Evolutionary conservation across 2,329 filamentous ascomycete genomes (phyloP).

Genomic region (Pyricularia sp.): DNA sequence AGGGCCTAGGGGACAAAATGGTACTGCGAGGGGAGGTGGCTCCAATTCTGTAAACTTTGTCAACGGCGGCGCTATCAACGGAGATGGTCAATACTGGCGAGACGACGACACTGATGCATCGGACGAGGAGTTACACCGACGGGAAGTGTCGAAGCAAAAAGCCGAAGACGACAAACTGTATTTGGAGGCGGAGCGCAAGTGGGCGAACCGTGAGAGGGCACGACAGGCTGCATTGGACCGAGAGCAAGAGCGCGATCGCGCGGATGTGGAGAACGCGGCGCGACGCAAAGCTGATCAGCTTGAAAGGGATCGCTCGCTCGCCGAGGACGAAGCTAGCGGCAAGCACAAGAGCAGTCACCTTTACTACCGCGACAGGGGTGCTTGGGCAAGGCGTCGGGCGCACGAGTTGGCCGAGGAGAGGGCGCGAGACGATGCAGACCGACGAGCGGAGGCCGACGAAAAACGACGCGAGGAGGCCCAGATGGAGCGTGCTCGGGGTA

Average conservation of each 20-base stretch:
- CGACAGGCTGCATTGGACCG: conserved; percentile 75
- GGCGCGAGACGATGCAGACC: conserved; percentile 69
- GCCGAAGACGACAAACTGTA: conserved; percentile 70
- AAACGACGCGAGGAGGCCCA: conserved; percentile 54
- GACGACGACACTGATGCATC: conserved; percentile 70
- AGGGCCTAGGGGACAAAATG: conserved; percentile 51
- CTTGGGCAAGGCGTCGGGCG: conserved; percentile 73
- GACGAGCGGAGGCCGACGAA: conserved; percentile 65
- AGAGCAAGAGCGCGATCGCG: conserved; percentile 66
- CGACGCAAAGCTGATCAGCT: conserved; percentile 59
- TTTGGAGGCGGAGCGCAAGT: conserved; percentile 74
- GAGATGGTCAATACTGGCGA: conserved; percentile 39
- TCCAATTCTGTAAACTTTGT: conserved; percentile 52
- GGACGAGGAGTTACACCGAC: conserved; percentile 70
- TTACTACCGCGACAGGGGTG: conserved; percentile 77
- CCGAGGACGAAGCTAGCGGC: conserved; percentile 64
- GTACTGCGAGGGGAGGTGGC: conserved; percentile 22
- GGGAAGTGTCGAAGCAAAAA: conserved; percentile 57
- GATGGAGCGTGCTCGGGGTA: conserved; percentile 64
- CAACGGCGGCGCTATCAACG: conserved; percentile 59
- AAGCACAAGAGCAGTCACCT: conserved; percentile 44
- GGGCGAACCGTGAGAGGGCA: conserved; percentile 79
- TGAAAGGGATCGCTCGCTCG: conserved; percentile 53
- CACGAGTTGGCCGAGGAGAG: conserved; percentile 62
- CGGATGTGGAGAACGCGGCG: conserved; percentile 54